These are phyloP conservation scores for Silybum marianum DNA, from an alignment of 129 eudicot species.

Conservation along the genomic window DNA sequence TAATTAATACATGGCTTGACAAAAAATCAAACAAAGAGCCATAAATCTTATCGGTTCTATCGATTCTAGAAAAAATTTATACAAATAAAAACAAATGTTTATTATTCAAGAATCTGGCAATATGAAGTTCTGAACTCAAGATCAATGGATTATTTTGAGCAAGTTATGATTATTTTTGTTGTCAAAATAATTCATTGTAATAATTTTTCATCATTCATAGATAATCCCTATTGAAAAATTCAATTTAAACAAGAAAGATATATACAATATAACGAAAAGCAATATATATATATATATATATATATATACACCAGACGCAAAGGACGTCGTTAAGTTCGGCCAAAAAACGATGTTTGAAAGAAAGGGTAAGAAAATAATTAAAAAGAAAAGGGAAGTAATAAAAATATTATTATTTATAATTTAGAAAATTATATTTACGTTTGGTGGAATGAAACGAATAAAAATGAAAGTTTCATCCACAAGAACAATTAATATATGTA, in stretches of 20 bases:
- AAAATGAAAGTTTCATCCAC: slow-evolving; percentile 4
- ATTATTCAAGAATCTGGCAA: not conserved
- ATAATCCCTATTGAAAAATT: not conserved
- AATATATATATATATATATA: too few species aligned
- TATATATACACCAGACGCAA: not conserved
- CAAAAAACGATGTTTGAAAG: too few species aligned
- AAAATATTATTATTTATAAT: not conserved
- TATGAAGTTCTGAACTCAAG: not conserved
- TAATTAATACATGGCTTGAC: too few species aligned
- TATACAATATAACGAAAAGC: not conserved
- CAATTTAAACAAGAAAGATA: not conserved
- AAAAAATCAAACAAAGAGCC: too few species aligned
- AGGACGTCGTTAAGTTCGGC: not conserved
- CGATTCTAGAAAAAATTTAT: too few species aligned
- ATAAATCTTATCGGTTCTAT: too few species aligned
- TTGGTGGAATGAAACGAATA: not conserved
- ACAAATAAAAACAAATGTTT: too few species aligned
- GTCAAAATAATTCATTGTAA: not conserved
- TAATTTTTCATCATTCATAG: not conserved
- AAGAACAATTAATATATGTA: not conserved
- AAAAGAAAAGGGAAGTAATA: not conserved
- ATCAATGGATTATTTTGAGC: not conserved
- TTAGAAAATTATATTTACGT: not conserved
- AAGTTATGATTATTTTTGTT: not conserved
- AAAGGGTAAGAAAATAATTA: not conserved